These are phyloP conservation scores for Gossypioides kirkii DNA, from an alignment of 345 rosid genomes.

Conservation along the genomic window DNA sequence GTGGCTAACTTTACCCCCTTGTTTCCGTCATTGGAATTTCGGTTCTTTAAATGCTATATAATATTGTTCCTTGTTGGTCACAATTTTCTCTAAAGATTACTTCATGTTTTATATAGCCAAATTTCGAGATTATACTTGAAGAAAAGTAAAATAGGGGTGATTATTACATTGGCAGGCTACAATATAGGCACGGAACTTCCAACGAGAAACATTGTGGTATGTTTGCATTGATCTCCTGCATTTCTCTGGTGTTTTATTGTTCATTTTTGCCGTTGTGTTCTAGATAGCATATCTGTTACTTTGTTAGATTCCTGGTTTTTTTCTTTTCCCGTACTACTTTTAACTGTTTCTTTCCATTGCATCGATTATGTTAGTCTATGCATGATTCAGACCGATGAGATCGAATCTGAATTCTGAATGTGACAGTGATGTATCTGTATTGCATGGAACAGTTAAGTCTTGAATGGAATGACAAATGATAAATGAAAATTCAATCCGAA, in stretches of 20 bases:
- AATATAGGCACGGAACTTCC: background rate
- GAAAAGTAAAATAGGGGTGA: background rate
- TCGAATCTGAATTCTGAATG: background rate
- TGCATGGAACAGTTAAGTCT: background rate
- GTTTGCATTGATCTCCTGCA: background rate
- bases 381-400: background rate
- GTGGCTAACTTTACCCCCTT: background rate
- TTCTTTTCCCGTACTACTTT: background rate
- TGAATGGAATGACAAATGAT: background rate
- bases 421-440: background rate
- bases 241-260: background rate
- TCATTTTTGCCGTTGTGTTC: background rate
- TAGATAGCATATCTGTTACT: background rate
- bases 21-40: background rate
- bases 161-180: background rate
- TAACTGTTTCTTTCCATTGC: background rate
- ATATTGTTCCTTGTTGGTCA: background rate
- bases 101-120: background rate
- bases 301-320: background rate
- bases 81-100: background rate
- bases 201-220: background rate
- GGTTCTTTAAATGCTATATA: background rate
- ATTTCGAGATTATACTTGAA: background rate
- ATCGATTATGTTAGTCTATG: background rate
- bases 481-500: background rate